phyloP scores from a whole-genome alignment of 73 alveolate species.

The Urostyla sp. region DNA sequence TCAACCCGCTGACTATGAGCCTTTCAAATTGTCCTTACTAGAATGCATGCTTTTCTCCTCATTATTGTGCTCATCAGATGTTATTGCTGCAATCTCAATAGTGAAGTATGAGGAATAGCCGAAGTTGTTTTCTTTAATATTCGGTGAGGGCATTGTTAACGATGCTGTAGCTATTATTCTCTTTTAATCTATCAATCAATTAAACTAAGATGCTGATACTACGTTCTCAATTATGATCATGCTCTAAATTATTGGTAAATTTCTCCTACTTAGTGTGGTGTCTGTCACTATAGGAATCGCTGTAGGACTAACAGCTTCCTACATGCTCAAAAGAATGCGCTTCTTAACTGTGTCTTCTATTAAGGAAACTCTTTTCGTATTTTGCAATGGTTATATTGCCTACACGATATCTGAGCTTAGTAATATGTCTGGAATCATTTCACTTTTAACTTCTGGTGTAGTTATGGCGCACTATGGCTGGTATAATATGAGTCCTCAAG shows the following conservation, averaged over 20 bases:
- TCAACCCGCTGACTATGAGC: neutral
- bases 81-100: conserved; percentile 94
- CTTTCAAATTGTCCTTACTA: conserved; percentile 1
- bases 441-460: conserved; percentile 83
- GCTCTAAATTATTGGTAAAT: conserved; percentile 62
- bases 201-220: conserved; percentile 28
- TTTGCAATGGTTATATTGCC: conserved; percentile 81
- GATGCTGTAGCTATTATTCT: conserved; percentile 96
- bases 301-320: conserved; percentile 54
- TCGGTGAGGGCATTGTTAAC: conserved; percentile 97
- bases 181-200: conserved; percentile 45
- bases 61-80: conserved; percentile 94
- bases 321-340: conserved; percentile 40
- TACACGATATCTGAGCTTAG: conserved; percentile 76
- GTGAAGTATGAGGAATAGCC: conserved; percentile 92
- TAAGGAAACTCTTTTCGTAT: conserved; percentile 76
- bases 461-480: conserved; percentile 86
- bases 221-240: conserved; percentile 55
- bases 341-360: conserved; percentile 30
- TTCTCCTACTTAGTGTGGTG: conserved; percentile 65
- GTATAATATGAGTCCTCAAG: conserved; percentile 86
- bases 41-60: conserved; percentile 89
- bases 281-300: conserved; percentile 74
- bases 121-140: conserved; percentile 83
- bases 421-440: conserved; percentile 84